Base-by-base conservation (phyloP, 2,329 filamentous ascomycete species). In the Alternaria brassicae region DNA sequence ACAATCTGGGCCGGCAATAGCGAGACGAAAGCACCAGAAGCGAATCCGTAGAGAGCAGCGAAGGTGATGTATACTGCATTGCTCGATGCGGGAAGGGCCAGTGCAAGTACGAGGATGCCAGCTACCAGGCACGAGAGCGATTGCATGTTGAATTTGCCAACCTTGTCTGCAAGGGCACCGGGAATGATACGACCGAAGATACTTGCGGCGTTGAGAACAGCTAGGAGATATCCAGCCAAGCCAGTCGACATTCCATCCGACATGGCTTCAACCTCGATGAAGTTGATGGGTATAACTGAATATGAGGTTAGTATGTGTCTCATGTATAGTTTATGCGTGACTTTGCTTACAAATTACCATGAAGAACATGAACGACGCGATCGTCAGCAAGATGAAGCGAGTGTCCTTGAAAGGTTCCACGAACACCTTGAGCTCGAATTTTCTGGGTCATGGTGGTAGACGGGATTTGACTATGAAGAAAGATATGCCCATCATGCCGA, bases 161-260 rank as follows among this genome's bases (percentile, higher is more conserved):
- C 59, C 60, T 80, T 80, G 68, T 88, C 85, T 8, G 81, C 85
- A 8, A 86, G 58, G 21, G 81, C 81, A 6, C 84, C 84, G 1
- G 85, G 84, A 2, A 87, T 70, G 25, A 85, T 83, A 37, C 86
- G 82, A 5, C 86, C 86, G 58, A 87, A 83, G 49, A 87, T 79
- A 56, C 81, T 72, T 8, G 61, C 70, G 12, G 71, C 83, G 64
- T 81, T 76, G 2, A 88, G 74, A 28, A 88, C 82, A 0, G 85
- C 72, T 23, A 87, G 72, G 6, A 88, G 75, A 65, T 88, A 87
- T 13, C 77, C 74, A 2, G 84, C 81, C 1, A 88, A 76, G 13
- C 73, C 66, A 0, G 62, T 39, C 0, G 78, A 79, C 79, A 88
- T 85, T 37, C 84, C 84, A 45, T 78, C 65, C 3, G 70, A 63